A percentile compares a stretch with the other conserved stretches of the same genome.
Evolutionary conservation across 306 rosid species (phyloP).

Genomic region (Vigna nakashimae): DNA sequence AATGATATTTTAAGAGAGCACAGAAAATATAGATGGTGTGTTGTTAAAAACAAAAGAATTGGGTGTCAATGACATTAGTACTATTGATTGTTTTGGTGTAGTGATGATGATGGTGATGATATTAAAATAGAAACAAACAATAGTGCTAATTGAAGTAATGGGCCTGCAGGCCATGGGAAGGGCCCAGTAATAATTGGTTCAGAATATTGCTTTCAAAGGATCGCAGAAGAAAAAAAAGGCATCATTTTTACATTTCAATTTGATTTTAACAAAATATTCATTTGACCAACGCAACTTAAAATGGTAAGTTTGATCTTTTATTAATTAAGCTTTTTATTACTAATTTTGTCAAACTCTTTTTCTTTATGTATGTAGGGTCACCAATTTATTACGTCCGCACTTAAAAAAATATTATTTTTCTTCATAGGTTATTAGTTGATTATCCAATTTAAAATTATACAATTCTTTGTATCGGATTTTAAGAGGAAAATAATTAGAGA

Average conservation of each 20-base stretch:
- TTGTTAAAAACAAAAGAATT: no score
- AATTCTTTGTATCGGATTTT: no score
- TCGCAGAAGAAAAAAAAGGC: neutral
- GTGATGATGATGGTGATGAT: neutral
- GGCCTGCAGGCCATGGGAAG: slow-evolving; percentile 5
- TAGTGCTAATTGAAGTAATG: neutral
- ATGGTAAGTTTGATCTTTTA: neutral
- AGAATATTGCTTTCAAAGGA: neutral
- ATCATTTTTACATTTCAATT: neutral
- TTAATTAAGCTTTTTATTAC: no score
- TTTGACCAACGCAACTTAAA: neutral
- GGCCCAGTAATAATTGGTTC: slow-evolving; percentile 32
- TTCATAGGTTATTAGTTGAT: no score
- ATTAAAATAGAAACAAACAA: slow-evolving; percentile 2
- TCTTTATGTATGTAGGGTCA: no score
- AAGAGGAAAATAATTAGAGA: no score
- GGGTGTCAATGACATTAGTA: neutral
- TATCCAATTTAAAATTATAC: no score
- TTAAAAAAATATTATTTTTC: no score
- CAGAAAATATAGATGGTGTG: no score
- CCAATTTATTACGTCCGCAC: no score
- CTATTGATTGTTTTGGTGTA: neutral
- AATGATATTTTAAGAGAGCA: no score
- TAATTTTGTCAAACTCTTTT: no score
- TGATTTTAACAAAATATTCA: neutral